Evolutionary conservation across 2,329 filamentous ascomycete species (phyloP).

Genomic region (Sordariomycetes sp.): DNA sequence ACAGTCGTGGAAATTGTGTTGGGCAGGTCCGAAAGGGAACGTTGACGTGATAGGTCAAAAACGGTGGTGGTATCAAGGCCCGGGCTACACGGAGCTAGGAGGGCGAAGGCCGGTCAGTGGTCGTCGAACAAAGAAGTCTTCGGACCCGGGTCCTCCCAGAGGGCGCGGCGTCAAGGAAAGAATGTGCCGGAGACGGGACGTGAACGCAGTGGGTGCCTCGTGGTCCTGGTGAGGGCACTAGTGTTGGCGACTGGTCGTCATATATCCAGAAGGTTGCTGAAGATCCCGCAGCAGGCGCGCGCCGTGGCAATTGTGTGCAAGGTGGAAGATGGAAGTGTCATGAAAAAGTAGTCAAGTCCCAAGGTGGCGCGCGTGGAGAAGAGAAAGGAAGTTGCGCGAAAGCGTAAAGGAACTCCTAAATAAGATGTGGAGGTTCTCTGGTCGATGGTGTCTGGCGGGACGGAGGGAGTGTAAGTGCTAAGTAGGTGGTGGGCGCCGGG

Average conservation of each 20-base stretch:
- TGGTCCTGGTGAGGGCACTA: background rate
- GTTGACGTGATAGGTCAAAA: background rate
- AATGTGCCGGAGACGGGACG: background rate
- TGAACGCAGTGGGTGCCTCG: background rate
- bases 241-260: background rate
- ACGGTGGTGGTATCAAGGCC: background rate
- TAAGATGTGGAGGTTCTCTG: background rate
- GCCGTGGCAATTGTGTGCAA: background rate
- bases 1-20: background rate
- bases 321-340: background rate
- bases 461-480: background rate
- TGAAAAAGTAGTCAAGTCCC: background rate
- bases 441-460: background rate
- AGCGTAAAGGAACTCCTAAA: background rate
- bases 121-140: background rate
- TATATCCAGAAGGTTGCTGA: background rate
- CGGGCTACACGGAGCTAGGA: background rate
- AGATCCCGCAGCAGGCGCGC: background rate
- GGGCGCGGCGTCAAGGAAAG: background rate
- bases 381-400: background rate
- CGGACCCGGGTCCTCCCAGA: background rate
- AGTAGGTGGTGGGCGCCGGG: constrained; percentile 2
- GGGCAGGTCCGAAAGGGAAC: background rate
- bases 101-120: background rate
- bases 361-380: background rate